Base-by-base conservation (phyloP, 192 early-diverging fungal species). In the Backusella tarrabulga region DNA sequence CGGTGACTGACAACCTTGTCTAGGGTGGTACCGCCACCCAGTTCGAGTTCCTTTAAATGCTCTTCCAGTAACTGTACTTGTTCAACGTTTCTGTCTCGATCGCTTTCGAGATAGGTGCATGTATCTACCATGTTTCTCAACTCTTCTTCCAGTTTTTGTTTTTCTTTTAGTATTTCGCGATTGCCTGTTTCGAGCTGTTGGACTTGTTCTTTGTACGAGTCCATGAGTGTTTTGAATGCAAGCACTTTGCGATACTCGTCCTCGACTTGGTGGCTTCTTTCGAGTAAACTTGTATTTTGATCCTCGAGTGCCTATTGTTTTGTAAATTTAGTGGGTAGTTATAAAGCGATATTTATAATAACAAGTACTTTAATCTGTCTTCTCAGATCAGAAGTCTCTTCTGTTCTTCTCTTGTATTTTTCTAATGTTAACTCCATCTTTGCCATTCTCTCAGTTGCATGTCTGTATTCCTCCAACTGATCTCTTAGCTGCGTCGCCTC, bases 361-460 rank as follows among this genome's bases (percentile, higher is more conserved):
- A 38, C 8, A 40, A 11, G 8, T 69, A 87, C 89, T 75, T 93
- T 94, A 73, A 97, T 89, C 76, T 95, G 91, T 70, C 92, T 89
- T 40, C 93, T 88, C 67, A 97, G 71, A 66, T 98, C 96, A 1
- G 87, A 88, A 32, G 86, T 90, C 72, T 98, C 97, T 72, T 98
- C 97, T 4, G 96, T 87, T 74, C 96, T 94, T 83, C 95, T 94
- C 79, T 96, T 98, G 85, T 97, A 99, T 83, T 97, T 98, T 79
- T 98, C 97, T 74, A 97, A 88, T 23, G 96, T 89, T n/a, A 93
- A 94, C 80, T 99, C 98, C 12, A 94, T 90, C 85, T 96, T 97
- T 83, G 93, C 91, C 41, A 97, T 86, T 71, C 92, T 93, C 68
- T 98, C 97, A 21, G 93, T 94, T 1, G 93, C 88, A 80, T 96